These are phyloP conservation scores for Ophiostoma piceae DNA, from an alignment of 2,329 filamentous ascomycete species.

Conservation along the genomic window DNA sequence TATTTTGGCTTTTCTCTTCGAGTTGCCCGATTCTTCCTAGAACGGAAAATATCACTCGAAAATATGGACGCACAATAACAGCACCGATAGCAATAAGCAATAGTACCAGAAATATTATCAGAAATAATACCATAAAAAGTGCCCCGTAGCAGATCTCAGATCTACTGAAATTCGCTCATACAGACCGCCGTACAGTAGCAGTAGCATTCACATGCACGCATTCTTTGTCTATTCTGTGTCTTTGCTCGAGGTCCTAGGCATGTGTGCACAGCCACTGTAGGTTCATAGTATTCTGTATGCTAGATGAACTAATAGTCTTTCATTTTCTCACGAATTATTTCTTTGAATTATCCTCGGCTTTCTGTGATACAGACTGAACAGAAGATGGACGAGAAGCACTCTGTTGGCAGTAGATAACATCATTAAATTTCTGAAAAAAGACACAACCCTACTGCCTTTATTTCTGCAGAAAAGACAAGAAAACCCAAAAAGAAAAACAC, in stretches of 20 bases:
- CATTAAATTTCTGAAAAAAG: too few relatives aligned
- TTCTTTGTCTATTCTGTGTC: not conserved
- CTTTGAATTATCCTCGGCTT: too few relatives aligned
- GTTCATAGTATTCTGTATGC: not conserved
- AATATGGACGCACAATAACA: not conserved
- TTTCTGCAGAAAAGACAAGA: not conserved
- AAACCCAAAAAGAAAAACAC: too few relatives aligned
- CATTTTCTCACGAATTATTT: not conserved
- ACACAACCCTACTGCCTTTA: not conserved
- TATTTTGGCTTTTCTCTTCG: not conserved
- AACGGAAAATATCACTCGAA: conserved; percentile 2
- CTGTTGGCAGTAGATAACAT: too few relatives aligned
- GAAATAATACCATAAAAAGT: not conserved
- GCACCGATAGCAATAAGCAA: not conserved
- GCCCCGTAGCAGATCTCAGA: not conserved
- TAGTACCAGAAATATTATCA: not conserved
- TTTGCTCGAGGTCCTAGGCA: not conserved
- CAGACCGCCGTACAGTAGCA: not conserved
- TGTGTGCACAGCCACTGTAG: not conserved
- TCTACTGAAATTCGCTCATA: conserved; percentile 7
- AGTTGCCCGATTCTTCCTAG: conserved; percentile 13
- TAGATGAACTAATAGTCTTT: not conserved
- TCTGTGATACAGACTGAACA: too few relatives aligned
- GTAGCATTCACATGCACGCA: not conserved
- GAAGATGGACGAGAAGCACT: too few relatives aligned